Percentiles rank a stretch among this genome's conserved stretches.
Evolutionary conservation across 2,329 filamentous ascomycete genomes (phyloP).

Genomic region (Ceratocystis diversiconidia): DNA sequence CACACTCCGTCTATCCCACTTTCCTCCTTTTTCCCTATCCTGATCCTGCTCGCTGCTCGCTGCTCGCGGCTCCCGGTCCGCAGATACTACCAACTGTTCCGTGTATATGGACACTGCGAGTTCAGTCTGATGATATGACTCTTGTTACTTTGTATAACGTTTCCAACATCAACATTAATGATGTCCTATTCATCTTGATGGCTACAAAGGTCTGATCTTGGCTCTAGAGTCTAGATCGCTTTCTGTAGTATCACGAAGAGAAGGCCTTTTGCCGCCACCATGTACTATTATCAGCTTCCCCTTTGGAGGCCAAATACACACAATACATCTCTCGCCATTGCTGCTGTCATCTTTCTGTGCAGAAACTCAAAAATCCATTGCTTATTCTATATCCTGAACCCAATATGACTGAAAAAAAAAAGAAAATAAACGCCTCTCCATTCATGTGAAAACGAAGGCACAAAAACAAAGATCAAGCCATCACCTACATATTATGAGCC

Average conservation of each 20-base stretch:
- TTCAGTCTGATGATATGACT: not conserved
- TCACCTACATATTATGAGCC: constrained; percentile 6
- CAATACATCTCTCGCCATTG: not conserved
- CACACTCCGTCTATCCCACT: not conserved
- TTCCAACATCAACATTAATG: not conserved
- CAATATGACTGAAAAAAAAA: constrained; percentile 11
- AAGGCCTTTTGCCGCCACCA: not conserved
- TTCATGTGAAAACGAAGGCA: not conserved
- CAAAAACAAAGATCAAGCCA: constrained; percentile 11
- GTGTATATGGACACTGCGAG: not conserved
- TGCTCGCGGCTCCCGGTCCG: not conserved
- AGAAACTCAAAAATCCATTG: constrained; percentile 13
- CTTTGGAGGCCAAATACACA: constrained; percentile 1
- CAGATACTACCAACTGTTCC: not conserved
- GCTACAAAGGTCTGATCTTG: not conserved
- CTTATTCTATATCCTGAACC: constrained; percentile 17
- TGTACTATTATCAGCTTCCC: constrained; percentile 9
- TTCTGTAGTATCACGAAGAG: not conserved
- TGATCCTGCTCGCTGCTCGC: not conserved
- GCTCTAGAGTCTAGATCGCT: not conserved
- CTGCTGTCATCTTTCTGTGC: not conserved
- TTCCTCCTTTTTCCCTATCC: not conserved
- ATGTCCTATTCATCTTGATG: not conserved
- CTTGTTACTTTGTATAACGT: not conserved
- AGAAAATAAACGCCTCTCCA: constrained; percentile 12